Evolutionary conservation across 164 flowering plant genomes (phyloP), one percentile per base, ranked within the genome.

Genomic region (Berberis vulgaris): DNA sequence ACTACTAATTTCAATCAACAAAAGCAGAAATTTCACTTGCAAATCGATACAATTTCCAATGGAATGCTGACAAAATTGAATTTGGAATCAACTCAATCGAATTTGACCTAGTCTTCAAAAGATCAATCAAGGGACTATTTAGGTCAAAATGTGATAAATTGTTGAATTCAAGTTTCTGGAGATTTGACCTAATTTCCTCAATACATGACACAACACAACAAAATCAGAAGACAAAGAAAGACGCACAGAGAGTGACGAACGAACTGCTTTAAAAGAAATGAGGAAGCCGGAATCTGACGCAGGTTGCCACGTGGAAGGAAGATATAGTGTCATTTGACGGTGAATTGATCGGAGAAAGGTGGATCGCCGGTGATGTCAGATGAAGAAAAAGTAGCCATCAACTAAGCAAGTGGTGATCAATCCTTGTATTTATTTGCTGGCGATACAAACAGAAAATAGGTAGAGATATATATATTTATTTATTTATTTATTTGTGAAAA

Each of bases 311-410:
- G 68, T 38, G 57, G 50, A 5, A 12, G 26, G 1, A 6, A 59
- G 52, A 7, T 42, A 45, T 13, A 38, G 46, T 61, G 45, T 52
- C 39, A 61, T 38, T 59, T 49, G 69, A 49, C 39, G 49, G 55
- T 4, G 54, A n/a, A 38, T 53, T 7, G 12, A 57, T 45, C 66
- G 63, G 57, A 40, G 38, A 44, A 45, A 7, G 54, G 66, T 4
- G 60, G 76, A 65, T 65, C 61, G 3, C 62, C 65, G 61, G 61
- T 38, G 59, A 43, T 3, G 12, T 61, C 54, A 50, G 62, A 65
- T 42, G n/a, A 1, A 11, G 52, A 7, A 52, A 63, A 26, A 43
- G 53, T 39, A 8, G 2, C 50, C 66, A 68, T 62, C 6, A 43
- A 41, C 0, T 6, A 41, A 50, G 41, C 43, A 43, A 43, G 38